Conservation (phyloP, 441 rosid genomes). For the Gossypium davidsonii region DNA sequence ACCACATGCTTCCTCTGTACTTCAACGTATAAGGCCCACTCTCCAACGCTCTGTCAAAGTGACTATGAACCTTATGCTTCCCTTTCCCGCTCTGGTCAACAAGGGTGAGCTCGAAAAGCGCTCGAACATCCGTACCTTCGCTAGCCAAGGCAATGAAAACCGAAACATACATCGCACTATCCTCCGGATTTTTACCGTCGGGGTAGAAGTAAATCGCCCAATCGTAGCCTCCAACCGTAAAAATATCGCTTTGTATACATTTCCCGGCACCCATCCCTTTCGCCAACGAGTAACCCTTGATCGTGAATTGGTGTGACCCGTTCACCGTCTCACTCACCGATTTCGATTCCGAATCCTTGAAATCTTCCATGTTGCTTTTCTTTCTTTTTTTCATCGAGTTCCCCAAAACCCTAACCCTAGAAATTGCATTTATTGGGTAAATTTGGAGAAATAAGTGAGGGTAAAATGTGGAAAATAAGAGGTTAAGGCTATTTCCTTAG, state of each 20-base stretch:
- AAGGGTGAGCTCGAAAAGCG: constrained; percentile 62
- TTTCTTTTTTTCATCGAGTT: constrained; percentile 17
- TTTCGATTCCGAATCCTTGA: constrained; percentile 34
- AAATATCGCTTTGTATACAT: constrained; percentile 52
- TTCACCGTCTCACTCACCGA: constrained; percentile 64
- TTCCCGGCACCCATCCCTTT: constrained; percentile 66
- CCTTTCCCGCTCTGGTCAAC: constrained; percentile 80
- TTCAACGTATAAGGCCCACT: constrained; percentile 72
- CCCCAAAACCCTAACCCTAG: constrained; percentile 12
- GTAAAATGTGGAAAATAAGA: neutral
- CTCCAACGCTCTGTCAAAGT: constrained; percentile 65
- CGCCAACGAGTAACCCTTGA: constrained; percentile 60
- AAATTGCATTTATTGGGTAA: neutral
- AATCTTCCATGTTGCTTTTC: constrained; percentile 20
- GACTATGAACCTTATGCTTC: constrained; percentile 72
- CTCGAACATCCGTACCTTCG: constrained; percentile 71
- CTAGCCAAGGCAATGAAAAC: constrained; percentile 70
- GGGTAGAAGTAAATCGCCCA: constrained; percentile 79
- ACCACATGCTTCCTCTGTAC: constrained; percentile 93
- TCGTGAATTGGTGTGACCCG: constrained; percentile 63
- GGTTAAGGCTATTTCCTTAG: neutral
- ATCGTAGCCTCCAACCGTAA: constrained; percentile 62
- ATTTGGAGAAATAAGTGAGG: neutral
- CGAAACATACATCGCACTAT: constrained; percentile 50
- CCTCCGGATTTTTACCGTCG: constrained; percentile 69